A percentile compares a stretch with the other conserved stretches of the same genome.
phyloP scores from a whole-genome alignment of 2,329 filamentous ascomycete genomes.

The Trichoderma oligosporum region DNA sequence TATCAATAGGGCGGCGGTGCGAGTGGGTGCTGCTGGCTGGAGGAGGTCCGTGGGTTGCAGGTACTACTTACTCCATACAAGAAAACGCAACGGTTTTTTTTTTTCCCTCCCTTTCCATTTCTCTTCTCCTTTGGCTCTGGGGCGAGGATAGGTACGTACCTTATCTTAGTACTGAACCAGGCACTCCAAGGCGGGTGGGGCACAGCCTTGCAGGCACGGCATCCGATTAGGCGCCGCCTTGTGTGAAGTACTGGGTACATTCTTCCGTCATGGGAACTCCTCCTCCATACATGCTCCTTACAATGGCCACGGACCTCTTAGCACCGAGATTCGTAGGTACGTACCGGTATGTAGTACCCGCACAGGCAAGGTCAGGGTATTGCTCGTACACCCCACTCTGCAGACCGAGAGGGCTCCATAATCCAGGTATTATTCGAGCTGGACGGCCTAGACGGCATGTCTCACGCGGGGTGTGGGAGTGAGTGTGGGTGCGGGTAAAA shows the following conservation, averaged over 20 bases:
- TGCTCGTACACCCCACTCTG: conserved; percentile 4
- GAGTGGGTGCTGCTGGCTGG: conserved; percentile 4
- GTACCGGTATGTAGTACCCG: not conserved
- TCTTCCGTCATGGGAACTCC: no score
- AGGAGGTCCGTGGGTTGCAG: not conserved
- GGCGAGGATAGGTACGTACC: not conserved
- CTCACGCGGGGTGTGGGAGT: conserved; percentile 18
- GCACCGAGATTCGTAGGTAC: not conserved
- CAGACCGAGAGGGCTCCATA: conserved; percentile 17
- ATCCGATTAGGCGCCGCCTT: conserved; percentile 19
- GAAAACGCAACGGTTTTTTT: conserved; percentile 2
- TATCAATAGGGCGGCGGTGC: conserved; percentile 12
- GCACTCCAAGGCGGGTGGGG: conserved; percentile 12
- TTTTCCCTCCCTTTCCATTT: not conserved
- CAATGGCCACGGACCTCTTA: not conserved
- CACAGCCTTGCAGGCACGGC: conserved; percentile 18
- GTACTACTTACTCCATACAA: conserved; percentile 1
- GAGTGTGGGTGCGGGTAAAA: conserved; percentile 15
- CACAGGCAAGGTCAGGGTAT: not conserved
- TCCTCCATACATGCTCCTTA: not conserved
- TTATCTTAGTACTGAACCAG: not conserved
- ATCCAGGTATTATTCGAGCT: conserved; percentile 17
- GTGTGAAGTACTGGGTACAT: no score
- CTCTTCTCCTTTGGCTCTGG: not conserved
- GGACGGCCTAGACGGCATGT: conserved; percentile 16